Evolutionary conservation across 148 eudicot species (phyloP).

Genomic region (Rhododendron simsii): DNA sequence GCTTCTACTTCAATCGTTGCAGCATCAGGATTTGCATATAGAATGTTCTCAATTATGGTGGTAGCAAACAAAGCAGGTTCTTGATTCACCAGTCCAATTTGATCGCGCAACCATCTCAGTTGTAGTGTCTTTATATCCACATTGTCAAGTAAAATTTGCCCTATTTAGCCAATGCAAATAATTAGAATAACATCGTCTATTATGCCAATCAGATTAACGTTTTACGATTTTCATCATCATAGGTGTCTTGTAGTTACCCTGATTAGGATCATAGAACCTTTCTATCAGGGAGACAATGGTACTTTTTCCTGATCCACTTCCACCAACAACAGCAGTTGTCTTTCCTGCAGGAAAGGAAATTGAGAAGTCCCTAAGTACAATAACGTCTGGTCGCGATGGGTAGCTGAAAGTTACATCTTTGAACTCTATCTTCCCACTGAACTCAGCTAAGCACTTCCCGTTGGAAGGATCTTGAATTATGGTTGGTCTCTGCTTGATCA

Average conservation of each 20-base stretch:
- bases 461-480: conserved; percentile 61
- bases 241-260: conserved; percentile 38
- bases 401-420: conserved; percentile 87
- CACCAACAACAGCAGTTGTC: conserved; percentile 95
- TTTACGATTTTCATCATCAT: not conserved
- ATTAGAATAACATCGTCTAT: not conserved
- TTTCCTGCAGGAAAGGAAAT: conserved; percentile 96
- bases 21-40: conserved; percentile 88
- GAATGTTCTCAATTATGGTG: conserved; percentile 89
- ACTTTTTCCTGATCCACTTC: conserved; percentile 98
- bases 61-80: conserved; percentile 99
- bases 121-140: conserved; percentile 85
- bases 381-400: conserved; percentile 94
- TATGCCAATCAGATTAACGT: not conserved
- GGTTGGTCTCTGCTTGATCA: conserved; percentile 85
- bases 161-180: conserved; percentile 25
- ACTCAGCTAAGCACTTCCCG: conserved; percentile 69
- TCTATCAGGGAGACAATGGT: conserved; percentile 95
- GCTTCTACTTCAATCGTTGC: conserved; percentile 87
- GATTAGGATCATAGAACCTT: conserved; percentile 95
- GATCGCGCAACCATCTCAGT: conserved; percentile 79
- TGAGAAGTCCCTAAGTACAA: conserved; percentile 80
- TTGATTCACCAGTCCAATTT: conserved; percentile 95
- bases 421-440: conserved; percentile 82
- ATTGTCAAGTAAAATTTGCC: conserved; percentile 78